phyloP scores from a whole-genome alignment of 371 early-diverging fungal genomes.

The Mucor plumbeus region DNA sequence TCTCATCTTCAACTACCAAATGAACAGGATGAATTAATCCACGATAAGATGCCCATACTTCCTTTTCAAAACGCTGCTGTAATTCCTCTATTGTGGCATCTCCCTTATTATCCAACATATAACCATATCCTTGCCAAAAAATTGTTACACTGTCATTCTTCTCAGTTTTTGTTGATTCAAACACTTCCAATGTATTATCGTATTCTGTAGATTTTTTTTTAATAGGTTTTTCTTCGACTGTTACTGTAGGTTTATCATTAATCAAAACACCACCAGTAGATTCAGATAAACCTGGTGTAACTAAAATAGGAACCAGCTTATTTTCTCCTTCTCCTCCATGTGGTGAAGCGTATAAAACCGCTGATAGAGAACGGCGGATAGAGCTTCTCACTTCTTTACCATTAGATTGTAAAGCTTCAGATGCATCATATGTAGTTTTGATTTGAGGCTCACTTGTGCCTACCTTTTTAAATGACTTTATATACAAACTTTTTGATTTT shows the following conservation, averaged over 20 bases:
- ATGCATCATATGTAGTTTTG: slow-evolving; percentile 28
- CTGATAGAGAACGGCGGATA: slow-evolving; percentile 46
- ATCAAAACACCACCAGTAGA: slow-evolving; percentile 40
- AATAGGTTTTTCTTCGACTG: not conserved
- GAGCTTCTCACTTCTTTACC: slow-evolving; percentile 38
- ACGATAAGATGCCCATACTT: slow-evolving; percentile 40
- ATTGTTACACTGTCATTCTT: slow-evolving; percentile 12
- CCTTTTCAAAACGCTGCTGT: slow-evolving; percentile 32
- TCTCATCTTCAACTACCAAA: slow-evolving; percentile 25
- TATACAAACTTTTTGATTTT: slow-evolving; percentile 44
- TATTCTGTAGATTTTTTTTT: slow-evolving; percentile 38
- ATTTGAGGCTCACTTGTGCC: not conserved
- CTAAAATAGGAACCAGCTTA: slow-evolving; percentile 43
- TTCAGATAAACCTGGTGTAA: slow-evolving; percentile 43
- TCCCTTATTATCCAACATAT: slow-evolving; percentile 17
- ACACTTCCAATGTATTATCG: slow-evolving; percentile 42
- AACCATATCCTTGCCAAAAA: slow-evolving; percentile 53
- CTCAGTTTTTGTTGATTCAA: slow-evolving; percentile 16
- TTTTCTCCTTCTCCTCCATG: slow-evolving; percentile 18
- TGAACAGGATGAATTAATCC: slow-evolving; percentile 47
- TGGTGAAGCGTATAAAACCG: slow-evolving; percentile 46
- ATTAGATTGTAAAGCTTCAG: slow-evolving; percentile 38
- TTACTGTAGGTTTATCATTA: slow-evolving; percentile 17
- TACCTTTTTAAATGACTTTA: slow-evolving; percentile 39
- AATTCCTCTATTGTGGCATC: not conserved